phyloP scores from a whole-genome alignment of 2,329 filamentous ascomycete species.

The Pseudopyricularia cyperi region DNA sequence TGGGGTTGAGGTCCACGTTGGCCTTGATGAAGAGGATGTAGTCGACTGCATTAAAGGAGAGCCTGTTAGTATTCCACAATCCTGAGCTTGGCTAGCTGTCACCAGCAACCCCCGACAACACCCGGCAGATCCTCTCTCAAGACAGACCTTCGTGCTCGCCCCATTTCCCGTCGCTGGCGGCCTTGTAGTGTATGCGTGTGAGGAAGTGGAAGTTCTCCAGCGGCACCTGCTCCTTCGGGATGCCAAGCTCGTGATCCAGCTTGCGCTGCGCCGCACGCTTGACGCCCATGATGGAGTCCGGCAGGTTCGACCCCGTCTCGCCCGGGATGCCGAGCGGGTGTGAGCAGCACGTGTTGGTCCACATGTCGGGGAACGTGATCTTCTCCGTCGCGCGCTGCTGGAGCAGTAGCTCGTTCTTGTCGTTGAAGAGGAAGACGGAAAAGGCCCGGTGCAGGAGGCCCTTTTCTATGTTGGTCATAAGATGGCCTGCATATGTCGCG shows the following conservation, averaged over 20 bases:
- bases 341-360: conserved; percentile 99
- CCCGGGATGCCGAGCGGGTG: conserved; percentile 85
- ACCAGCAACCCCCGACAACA: not conserved
- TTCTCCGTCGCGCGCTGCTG: conserved; percentile 94
- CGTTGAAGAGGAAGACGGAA: conserved; percentile 95
- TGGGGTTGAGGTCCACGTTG: conserved; percentile 70
- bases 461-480: conserved; percentile 98
- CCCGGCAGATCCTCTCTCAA: not conserved
- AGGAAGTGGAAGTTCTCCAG: conserved; percentile 86
- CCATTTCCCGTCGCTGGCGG: conserved; percentile 94
- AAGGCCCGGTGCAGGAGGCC: conserved; percentile 94
- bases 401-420: conserved; percentile 79
- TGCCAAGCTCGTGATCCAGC: conserved; percentile 87
- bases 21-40: conserved; percentile 98
- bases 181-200: conserved; percentile 96
- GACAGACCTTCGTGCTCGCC: conserved; percentile 67
- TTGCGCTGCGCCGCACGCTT: conserved; percentile 90
- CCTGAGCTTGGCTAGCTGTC: not conserved
- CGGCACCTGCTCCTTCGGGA: conserved; percentile 78
- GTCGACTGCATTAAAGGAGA: conserved; percentile 49
- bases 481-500: conserved; percentile 63
- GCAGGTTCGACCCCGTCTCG: conserved; percentile 75
- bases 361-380: conserved; percentile 98
- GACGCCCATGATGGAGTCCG: conserved; percentile 70
- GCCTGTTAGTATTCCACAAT: not conserved